Base-by-base conservation (phyloP, 257 asterid species). In the Solanum chilense region DNA sequence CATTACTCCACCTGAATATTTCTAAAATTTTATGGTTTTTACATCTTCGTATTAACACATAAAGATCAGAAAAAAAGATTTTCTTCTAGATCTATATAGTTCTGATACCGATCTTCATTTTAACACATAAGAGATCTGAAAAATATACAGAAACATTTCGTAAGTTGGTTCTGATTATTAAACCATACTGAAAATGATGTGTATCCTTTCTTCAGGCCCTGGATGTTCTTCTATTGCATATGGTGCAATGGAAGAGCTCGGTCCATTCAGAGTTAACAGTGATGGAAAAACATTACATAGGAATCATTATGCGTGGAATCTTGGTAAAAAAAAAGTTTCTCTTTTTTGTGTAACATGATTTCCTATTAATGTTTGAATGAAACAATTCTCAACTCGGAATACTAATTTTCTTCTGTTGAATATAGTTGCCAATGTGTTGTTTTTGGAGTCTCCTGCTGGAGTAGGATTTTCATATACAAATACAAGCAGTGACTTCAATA, bases 381-480 rank as follows among this genome's bases (percentile, higher is more conserved):
- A 23, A 44, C 21, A 31, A 58, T 73, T 84, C 16, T 25, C 52
- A 31, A 82, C 71, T 37, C 6, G 2, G 23, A 70, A 23, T 5
- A 25, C 12, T 58, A 76, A 76, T 16, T 44, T 83, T 76, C 33
- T 76, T 31, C 23, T 44, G 18, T 18, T 62, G 31, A 58, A 77
- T 15, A 42, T 85, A 92, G 95, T 66, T 78, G 93, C 92, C 66
- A 92, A 92, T 49, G 90, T 89, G 71, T 74, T 91, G 11, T 92
- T 91, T 91, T 85, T 92, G 87, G 93, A 92, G 87, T 90, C 92
- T 5, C 93, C 92, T 5, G 91, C 89, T 25, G 93, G 93, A 1
- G 92, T 92, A 33, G 95, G 95, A 56, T 93, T 93, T 91, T 93
- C 93, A 1, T 92, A 92, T 52, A 91, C 94, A 52, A 93, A 93